Conservation (phyloP, 768 basidiomycete species). For the Paxillus rubicundulus region DNA sequence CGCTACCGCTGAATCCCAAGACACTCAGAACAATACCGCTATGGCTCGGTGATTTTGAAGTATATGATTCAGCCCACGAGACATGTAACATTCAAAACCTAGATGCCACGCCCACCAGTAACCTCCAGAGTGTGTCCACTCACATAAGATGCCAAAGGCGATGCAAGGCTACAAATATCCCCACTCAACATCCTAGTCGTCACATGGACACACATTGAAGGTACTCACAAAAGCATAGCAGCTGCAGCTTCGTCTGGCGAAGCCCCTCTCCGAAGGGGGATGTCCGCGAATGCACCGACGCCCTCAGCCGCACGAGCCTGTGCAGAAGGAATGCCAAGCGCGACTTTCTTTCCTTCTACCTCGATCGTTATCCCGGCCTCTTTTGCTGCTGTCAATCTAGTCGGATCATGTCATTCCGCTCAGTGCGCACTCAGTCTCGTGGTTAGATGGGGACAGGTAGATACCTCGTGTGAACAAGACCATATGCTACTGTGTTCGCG, state of each 20-base stretch:
- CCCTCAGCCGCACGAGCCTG: constrained; percentile 38
- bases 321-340: constrained; percentile 71
- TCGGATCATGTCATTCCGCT: background rate
- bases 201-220: background rate
- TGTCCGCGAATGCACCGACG: constrained; percentile 42
- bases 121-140: constrained; percentile 83
- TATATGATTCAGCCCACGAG: background rate
- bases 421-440: background rate
- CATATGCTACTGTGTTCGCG: constrained; percentile 78
- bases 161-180: constrained; percentile 54
- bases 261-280: constrained; percentile 70
- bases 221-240: constrained; percentile 70
- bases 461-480: constrained; percentile 73
- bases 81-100: constrained; percentile 6
- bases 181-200: constrained; percentile 5
- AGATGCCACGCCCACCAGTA: constrained; percentile 79
- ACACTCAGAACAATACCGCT: too few species aligned
- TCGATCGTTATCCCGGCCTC: constrained; percentile 74
- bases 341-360: constrained; percentile 81
- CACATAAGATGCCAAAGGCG: constrained; percentile 77
- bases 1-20: background rate
- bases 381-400: constrained; percentile 74
- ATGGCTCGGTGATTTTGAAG: background rate
- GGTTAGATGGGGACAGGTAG: background rate
- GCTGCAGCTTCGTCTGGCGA: constrained; percentile 75